These are phyloP conservation scores for Torrubiellomyces zombiae DNA, from an alignment of 2,329 filamentous ascomycete species.

Conservation along the genomic window DNA sequence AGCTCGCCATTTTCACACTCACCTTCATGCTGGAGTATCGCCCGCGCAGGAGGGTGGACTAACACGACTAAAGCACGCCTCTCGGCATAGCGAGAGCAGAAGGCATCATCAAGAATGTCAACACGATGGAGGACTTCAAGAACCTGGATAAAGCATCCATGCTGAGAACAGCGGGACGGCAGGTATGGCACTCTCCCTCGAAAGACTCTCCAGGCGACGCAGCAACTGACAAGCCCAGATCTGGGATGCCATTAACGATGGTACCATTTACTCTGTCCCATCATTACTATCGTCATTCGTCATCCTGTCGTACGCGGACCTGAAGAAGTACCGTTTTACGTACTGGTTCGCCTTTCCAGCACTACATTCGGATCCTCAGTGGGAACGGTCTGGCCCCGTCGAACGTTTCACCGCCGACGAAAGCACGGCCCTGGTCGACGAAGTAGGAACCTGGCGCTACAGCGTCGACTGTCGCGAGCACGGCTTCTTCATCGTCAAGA, in stretches of 20 bases:
- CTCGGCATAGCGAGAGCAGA: constrained; percentile 64
- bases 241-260: constrained; percentile 94
- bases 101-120: constrained; percentile 89
- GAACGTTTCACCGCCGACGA: constrained; percentile 47
- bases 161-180: constrained; percentile 62
- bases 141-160: constrained; percentile 65
- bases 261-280: constrained; percentile 87
- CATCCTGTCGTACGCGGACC: constrained; percentile 80
- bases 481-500: constrained; percentile 92
- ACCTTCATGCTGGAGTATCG: constrained; percentile 7
- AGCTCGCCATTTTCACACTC: constrained; percentile 17
- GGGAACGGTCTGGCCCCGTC: constrained; percentile 46
- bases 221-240: constrained; percentile 39
- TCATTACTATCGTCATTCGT: constrained; percentile 81
- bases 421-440: constrained; percentile 63
- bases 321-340: constrained; percentile 96
- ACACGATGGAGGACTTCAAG: constrained; percentile 87
- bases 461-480: constrained; percentile 67
- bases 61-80: constrained; percentile 37
- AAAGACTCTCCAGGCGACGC: neutral
- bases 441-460: constrained; percentile 77
- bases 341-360: constrained; percentile 97
- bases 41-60: too few relatives aligned
- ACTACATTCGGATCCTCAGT: constrained; percentile 72
- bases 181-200: constrained; percentile 36